phyloP scores from a whole-genome alignment of 495 filamentous ascomycete genomes.

The Lasiosphaeria ovina region DNA sequence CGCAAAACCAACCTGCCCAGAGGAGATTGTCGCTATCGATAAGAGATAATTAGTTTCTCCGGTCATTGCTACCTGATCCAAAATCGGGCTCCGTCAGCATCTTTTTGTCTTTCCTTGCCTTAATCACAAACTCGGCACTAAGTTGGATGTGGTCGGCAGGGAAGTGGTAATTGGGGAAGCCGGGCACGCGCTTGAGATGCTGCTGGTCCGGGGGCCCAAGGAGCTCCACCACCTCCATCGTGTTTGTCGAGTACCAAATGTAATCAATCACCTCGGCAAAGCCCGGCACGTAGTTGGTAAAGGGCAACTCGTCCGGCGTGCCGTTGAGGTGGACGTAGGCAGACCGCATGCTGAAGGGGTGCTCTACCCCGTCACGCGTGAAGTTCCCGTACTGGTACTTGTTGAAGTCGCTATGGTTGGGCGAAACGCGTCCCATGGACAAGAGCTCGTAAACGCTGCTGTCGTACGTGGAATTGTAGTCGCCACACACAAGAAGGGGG shows the following conservation, averaged over 20 bases:
- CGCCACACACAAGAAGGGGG: slow-evolving; percentile 86
- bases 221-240: slow-evolving; percentile 79
- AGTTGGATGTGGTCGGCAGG: slow-evolving; percentile 95
- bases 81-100: slow-evolving; percentile 37
- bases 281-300: slow-evolving; percentile 93
- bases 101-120: slow-evolving; percentile 81
- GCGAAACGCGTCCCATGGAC: slow-evolving; percentile 66
- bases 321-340: slow-evolving; percentile 68
- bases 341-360: slow-evolving; percentile 91
- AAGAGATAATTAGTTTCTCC: slow-evolving; percentile 15
- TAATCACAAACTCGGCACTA: slow-evolving; percentile 87
- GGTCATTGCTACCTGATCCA: slow-evolving; percentile 26
- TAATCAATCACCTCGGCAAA: slow-evolving; percentile 94
- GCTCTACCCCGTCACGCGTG: slow-evolving; percentile 83
- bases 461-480: slow-evolving; percentile 86
- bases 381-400: slow-evolving; percentile 80
- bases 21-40: slow-evolving; percentile 1
- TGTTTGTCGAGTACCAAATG: slow-evolving; percentile 93
- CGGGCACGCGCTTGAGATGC: slow-evolving; percentile 85
- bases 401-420: slow-evolving; percentile 72
- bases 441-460: slow-evolving; percentile 89
- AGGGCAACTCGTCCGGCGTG: slow-evolving; percentile 73
- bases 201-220: slow-evolving; percentile 89
- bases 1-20: slow-evolving; percentile 7
- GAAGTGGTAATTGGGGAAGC: slow-evolving; percentile 96